These are phyloP conservation scores for Hypoxylon sp. DNA, from an alignment of 2,329 filamentous ascomycete species.

Conservation along the genomic window DNA sequence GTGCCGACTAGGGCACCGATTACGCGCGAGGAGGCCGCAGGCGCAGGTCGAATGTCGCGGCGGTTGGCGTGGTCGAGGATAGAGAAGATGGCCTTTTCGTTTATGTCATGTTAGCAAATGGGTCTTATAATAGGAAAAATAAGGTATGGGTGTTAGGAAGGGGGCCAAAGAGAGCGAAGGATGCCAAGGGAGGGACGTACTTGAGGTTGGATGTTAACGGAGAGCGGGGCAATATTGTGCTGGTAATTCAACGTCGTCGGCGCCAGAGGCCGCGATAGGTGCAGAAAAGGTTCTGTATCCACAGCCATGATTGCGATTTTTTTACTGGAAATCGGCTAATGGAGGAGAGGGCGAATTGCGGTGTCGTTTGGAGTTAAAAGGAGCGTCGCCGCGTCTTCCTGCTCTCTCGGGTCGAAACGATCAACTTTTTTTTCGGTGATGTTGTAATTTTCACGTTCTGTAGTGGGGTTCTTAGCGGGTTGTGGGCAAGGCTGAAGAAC, in stretches of 20 bases:
- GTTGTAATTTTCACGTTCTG: slow-evolving; percentile 46
- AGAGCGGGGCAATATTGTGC: slow-evolving; percentile 90
- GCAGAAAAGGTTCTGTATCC: slow-evolving; percentile 87
- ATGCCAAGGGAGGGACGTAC: slow-evolving; percentile 65
- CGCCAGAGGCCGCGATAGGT: slow-evolving; percentile 92
- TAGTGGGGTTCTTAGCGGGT: slow-evolving; percentile 41
- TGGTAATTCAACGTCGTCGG: slow-evolving; percentile 84
- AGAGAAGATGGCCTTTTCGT: slow-evolving; percentile 74
- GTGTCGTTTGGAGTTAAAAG: slow-evolving; percentile 17
- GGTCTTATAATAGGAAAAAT: neutral
- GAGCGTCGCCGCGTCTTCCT: slow-evolving; percentile 23
- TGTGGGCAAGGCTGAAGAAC: slow-evolving; percentile 44
- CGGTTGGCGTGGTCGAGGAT: slow-evolving; percentile 95
- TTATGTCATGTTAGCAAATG: slow-evolving; percentile 7
- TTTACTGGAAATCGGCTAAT: slow-evolving; percentile 36
- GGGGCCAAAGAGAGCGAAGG: neutral
- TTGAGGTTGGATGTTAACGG: slow-evolving; percentile 95
- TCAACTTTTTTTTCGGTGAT: slow-evolving; percentile 30
- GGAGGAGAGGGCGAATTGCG: slow-evolving; percentile 23
- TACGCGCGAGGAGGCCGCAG: slow-evolving; percentile 84
- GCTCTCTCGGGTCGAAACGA: slow-evolving; percentile 20
- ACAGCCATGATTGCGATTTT: slow-evolving; percentile 79
- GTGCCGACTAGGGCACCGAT: slow-evolving; percentile 96
- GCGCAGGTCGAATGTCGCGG: slow-evolving; percentile 79
- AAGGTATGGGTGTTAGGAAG: neutral